phyloP scores from a whole-genome alignment of 2,329 filamentous ascomycete genomes.

The Didymella lethalis region DNA sequence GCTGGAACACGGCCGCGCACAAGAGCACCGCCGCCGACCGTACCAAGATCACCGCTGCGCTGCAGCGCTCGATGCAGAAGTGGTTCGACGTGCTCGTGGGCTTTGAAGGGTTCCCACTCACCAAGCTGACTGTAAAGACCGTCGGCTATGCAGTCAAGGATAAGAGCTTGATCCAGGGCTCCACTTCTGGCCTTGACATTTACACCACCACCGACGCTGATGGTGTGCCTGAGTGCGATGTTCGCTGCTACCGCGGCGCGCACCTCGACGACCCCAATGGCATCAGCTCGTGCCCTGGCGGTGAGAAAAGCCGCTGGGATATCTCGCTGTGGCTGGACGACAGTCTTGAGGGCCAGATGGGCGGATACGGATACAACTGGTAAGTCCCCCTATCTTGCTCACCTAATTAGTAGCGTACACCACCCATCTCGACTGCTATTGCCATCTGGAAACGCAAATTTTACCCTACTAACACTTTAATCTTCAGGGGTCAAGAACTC shows the following conservation, averaged over 20 bases:
- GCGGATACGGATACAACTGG: constrained; percentile 55
- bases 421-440: no score
- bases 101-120: constrained; percentile 56
- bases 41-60: constrained; percentile 45
- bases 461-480: no score
- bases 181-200: neutral
- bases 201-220: neutral
- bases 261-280: neutral
- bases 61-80: constrained; percentile 50
- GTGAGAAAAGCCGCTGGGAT: constrained; percentile 52
- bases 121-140: constrained; percentile 51
- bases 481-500: neutral
- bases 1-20: constrained; percentile 54
- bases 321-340: constrained; percentile 57
- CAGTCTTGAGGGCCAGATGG: constrained; percentile 48
- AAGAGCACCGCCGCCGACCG: constrained; percentile 52
- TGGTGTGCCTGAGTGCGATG: neutral
- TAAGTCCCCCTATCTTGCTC: neutral
- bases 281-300: constrained; percentile 35
- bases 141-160: constrained; percentile 56
- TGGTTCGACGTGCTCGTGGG: constrained; percentile 57
- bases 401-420: no score
- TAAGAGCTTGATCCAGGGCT: constrained; percentile 24
- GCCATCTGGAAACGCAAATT: neutral
- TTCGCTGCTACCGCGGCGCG: neutral